Percentiles rank a stretch among this genome's conserved stretches.
phyloP scores from a whole-genome alignment of 179 eudicot genomes.

The Actinidia polygama region DNA sequence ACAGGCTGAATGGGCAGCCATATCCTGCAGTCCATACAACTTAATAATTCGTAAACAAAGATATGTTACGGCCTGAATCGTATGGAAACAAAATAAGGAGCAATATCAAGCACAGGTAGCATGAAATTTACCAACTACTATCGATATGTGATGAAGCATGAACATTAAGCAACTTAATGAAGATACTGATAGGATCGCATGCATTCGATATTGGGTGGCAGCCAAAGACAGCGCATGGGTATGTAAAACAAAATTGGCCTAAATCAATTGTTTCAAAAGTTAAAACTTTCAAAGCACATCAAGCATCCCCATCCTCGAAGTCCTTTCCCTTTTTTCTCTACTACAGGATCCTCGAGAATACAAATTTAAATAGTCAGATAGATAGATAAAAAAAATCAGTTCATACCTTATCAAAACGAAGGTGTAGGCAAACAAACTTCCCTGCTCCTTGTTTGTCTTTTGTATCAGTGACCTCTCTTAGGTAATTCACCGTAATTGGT shows the following conservation, averaged over 20 bases:
- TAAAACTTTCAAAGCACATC: conserved; percentile 2
- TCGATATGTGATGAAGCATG: neutral
- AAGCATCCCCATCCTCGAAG: neutral
- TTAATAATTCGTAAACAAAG: neutral
- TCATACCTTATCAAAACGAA: conserved; percentile 94
- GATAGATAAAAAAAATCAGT: neutral
- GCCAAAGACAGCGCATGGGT: neutral
- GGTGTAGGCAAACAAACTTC: conserved; percentile 90
- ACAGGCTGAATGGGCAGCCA: conserved; percentile 99
- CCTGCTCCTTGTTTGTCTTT: conserved; percentile 41
- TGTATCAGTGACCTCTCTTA: conserved; percentile 52
- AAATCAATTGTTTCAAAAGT: neutral
- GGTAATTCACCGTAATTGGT: conserved; percentile 42
- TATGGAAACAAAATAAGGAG: neutral
- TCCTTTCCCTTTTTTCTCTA: neutral
- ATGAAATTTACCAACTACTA: neutral
- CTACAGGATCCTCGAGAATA: neutral
- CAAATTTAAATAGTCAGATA: neutral
- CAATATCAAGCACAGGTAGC: neutral
- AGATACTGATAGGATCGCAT: neutral
- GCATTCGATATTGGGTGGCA: neutral
- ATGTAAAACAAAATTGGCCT: conserved; percentile 7
- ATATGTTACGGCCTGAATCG: neutral
- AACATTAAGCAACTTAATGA: neutral
- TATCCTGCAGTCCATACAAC: conserved; percentile 54